Evolutionary conservation across 2,329 filamentous ascomycete genomes (phyloP).

Genomic region (Colletotrichum coccodes): DNA sequence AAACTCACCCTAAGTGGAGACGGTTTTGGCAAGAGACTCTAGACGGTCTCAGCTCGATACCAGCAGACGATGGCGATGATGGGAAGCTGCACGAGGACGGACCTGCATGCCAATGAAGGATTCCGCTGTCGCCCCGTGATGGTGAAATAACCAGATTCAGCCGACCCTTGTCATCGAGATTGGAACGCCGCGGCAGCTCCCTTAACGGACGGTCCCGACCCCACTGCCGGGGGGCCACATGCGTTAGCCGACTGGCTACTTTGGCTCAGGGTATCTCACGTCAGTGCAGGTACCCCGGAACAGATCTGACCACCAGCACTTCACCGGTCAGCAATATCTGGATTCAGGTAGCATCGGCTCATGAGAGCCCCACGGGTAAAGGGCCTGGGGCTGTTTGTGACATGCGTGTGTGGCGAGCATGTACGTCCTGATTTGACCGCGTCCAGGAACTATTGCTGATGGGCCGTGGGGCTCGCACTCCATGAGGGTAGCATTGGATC

Average conservation of each 20-base stretch:
- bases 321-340: not conserved
- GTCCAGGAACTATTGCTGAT: not conserved
- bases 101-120: not conserved
- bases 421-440: not conserved
- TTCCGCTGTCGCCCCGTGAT: not conserved
- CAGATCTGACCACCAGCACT: not conserved
- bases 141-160: not conserved
- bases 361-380: not conserved
- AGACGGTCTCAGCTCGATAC: not conserved
- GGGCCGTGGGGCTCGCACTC: not conserved
- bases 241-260: not conserved
- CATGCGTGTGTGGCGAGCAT: not conserved
- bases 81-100: not conserved
- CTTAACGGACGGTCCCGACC: slow-evolving; percentile 4
- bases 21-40: not conserved
- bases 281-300: not conserved
- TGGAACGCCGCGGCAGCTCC: not conserved
- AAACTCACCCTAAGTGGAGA: not conserved
- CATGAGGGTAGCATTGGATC: not conserved
- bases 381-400: not conserved
- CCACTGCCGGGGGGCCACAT: not conserved
- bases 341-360: not conserved
- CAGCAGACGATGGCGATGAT: not conserved
- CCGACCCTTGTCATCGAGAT: not conserved
- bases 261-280: not conserved